These are phyloP conservation scores for Fusarium pininemorale DNA, from an alignment of 2,329 filamentous ascomycete genomes.

Conservation along the genomic window DNA sequence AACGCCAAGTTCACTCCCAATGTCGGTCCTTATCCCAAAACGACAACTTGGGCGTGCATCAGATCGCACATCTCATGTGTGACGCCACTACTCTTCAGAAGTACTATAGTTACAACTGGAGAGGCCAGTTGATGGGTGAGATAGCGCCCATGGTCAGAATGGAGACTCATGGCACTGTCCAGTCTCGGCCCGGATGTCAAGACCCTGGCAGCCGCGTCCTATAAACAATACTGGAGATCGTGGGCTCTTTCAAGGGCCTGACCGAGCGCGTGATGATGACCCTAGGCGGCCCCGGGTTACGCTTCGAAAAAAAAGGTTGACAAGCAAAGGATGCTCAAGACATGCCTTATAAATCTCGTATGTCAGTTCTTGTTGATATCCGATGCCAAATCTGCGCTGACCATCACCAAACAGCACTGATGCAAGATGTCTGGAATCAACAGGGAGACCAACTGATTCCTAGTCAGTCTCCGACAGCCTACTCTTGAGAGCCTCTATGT, in stretches of 20 bases:
- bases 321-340: accelerated
- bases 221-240: no score
- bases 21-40: not conserved
- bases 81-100: not conserved
- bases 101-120: constrained; percentile 28
- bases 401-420: not conserved
- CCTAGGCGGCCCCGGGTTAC: no score
- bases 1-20: not conserved
- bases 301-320: no score
- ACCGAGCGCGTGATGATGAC: no score
- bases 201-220: no score
- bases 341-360: no score
- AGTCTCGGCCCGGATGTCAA: constrained; percentile 48
- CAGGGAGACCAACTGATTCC: not conserved
- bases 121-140: constrained; percentile 22
- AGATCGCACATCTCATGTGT: constrained; percentile 32
- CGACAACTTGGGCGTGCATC: constrained; percentile 27
- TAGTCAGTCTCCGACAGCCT: accelerated
- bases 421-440: not conserved
- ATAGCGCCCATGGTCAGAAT: not conserved
- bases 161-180: constrained; percentile 39
- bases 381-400: no score
- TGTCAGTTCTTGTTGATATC: no score
- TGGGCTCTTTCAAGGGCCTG: no score
- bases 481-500: not conserved